Percentiles rank a stretch among this genome's conserved stretches.
Evolutionary conservation across 371 early-diverging fungal species (phyloP).

Genomic region (Mortierella sp.): DNA sequence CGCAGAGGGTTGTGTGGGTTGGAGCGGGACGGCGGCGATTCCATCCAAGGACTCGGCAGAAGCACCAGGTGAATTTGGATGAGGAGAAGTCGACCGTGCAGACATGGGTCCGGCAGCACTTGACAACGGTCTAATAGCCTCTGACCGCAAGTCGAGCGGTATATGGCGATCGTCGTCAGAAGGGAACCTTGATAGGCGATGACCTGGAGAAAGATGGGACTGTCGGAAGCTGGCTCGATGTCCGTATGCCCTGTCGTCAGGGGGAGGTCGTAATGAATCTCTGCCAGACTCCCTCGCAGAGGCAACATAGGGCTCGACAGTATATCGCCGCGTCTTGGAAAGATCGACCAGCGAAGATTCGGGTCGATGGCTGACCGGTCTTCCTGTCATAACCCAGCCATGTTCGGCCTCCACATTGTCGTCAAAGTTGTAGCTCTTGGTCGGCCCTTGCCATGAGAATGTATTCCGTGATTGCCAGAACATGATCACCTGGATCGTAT

Average conservation of each 20-base stretch:
- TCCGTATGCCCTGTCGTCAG: constrained; percentile 12
- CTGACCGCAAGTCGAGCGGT: constrained; percentile 24
- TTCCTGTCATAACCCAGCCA: constrained; percentile 29
- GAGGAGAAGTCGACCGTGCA: constrained; percentile 31
- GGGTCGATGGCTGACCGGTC: constrained; percentile 21
- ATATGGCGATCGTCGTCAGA: constrained; percentile 14
- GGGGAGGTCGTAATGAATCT: constrained; percentile 6
- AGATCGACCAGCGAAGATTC: constrained; percentile 8
- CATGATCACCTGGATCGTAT: constrained; percentile 45
- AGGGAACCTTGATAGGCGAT: constrained; percentile 26
- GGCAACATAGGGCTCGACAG: constrained; percentile 42
- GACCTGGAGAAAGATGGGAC: constrained; percentile 16
- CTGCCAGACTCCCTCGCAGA: constrained; percentile 18
- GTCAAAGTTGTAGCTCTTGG: constrained; percentile 30
- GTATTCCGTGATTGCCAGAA: constrained; percentile 40
- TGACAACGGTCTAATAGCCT: constrained; percentile 30
- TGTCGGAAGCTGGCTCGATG: constrained; percentile 25
- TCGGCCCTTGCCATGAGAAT: constrained; percentile 30
- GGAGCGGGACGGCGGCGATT: constrained; percentile 26
- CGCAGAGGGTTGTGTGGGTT: constrained; percentile 32
- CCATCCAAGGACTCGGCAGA: constrained; percentile 37
- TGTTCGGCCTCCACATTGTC: constrained; percentile 9
- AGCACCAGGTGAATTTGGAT: constrained; percentile 25
- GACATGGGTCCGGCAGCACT: constrained; percentile 44
- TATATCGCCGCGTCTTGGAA: constrained; percentile 34